Base-by-base conservation (phyloP, 2,329 filamentous ascomycete species). In the Gnomoniopsis sp. region DNA sequence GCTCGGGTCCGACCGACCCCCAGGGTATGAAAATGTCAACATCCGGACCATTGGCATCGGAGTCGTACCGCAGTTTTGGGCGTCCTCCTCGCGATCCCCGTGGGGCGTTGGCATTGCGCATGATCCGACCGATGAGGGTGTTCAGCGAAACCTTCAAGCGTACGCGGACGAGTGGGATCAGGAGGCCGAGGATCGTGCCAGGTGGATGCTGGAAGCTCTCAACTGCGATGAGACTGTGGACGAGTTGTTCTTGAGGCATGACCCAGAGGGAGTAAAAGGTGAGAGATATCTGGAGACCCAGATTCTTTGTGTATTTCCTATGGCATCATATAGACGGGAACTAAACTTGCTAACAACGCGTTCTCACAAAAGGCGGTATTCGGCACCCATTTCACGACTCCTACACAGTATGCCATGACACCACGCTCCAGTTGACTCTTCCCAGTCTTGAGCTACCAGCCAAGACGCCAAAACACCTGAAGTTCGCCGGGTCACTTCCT, bases 401-500 rank as follows among this genome's bases (percentile, higher is more conserved):
- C 3, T 61, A 43, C n/a, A 58, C 55, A 4, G 47, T 61, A 6
- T 61, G 59, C 12, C 59, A 61, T 48, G 59, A 61, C 38, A 30
- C 41, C n/a, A 53, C 57, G 7, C 23, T 61, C 19, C 59, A 61
- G 47, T 50, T 61, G 46, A 38, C 49, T 7, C 14, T 61, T 19
- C 59, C 59, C n/a, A 55, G 51, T 19, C 51, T 61, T 22, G 59
- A 61, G 33, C 57, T 58, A 10, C 55, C 59, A 7, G 22, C 55
- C 11, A 52, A 38, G 3, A 46, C 44, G 43, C 59, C 59, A 26
- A 14, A 26, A 2, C 49, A 58, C 30, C n/a, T 58, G 17, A 61
- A 55, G 33, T 61, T 61, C 15, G 55, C 55, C n/a, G 55, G 59
- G 11, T 49, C 51, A 21, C 59, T 78, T 3, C 71, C 74, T 0